Percentiles rank a stretch among this genome's conserved stretches.
Evolutionary conservation across 2,329 filamentous ascomycete genomes (phyloP).

Genomic region (Passalora sequoiae): DNA sequence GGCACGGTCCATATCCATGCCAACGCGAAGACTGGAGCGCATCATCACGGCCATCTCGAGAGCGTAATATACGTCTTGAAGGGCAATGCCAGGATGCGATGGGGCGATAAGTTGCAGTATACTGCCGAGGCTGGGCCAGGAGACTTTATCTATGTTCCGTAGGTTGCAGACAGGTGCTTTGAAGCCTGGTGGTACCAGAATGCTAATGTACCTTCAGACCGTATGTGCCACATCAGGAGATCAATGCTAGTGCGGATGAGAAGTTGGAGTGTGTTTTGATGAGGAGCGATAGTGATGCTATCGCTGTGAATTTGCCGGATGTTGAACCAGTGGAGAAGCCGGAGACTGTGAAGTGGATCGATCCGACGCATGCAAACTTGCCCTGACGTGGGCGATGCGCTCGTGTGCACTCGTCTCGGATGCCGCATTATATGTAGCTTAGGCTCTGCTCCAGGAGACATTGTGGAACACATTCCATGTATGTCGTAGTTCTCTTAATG

Average conservation of each 20-base stretch:
- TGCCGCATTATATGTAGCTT: no score
- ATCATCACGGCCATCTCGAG: slow-evolving; percentile 45
- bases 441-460: no score
- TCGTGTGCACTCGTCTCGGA: no score
- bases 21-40: slow-evolving; percentile 43
- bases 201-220: no score
- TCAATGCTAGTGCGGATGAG: slow-evolving; percentile 41
- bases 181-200: no score
- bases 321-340: slow-evolving; percentile 42
- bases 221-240: slow-evolving; percentile 42
- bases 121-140: slow-evolving; percentile 44
- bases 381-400: neutral
- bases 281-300: slow-evolving; percentile 41
- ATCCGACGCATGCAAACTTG: slow-evolving; percentile 37
- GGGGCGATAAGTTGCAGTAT: slow-evolving; percentile 44
- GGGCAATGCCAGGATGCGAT: slow-evolving; percentile 43
- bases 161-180: slow-evolving; percentile 24
- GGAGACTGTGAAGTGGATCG: slow-evolving; percentile 42
- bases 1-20: slow-evolving; percentile 43
- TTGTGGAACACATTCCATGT: no score
- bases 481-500: no score
- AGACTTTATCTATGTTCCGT: slow-evolving; percentile 46
- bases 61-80: slow-evolving; percentile 45
- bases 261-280: slow-evolving; percentile 42
- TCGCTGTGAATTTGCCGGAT: slow-evolving; percentile 43